Base-by-base conservation (phyloP, 805 yeast species). In the Jamesozyma lodderae region DNA sequence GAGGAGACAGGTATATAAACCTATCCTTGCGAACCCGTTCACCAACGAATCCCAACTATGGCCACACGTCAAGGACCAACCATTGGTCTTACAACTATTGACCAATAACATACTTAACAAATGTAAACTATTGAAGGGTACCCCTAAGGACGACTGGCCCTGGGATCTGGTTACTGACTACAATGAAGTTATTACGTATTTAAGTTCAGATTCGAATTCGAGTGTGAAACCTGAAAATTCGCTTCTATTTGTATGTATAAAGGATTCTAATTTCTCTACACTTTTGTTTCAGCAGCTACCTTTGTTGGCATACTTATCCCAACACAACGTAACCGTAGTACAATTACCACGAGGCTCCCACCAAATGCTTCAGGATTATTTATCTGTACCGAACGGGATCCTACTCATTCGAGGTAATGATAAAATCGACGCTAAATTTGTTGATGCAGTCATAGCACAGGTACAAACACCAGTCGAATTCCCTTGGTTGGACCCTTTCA, bases 1-100 rank as follows among this genome's bases (percentile, higher is more conserved):
- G 51, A 62, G 72, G 37, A 66, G 69, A 43, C 78, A 75, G 44
- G 75, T 78, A 6, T 75, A 74, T 57, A 78, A 74, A 54, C 84
- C 87, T 0, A 60, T 80, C 2, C 60, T 80, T 16, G 79, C 77
- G 21, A 76, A 75, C 43, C 85, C 87, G 2, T 78, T 64, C 49
- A 70, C 81, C 0, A 68, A 67, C 35, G 63, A 70, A 7, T 58
- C 53, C 8, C 67, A 71, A 60, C 68, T 73, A 6, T 62, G 63
- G 50, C 64, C 64, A 10, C 54, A 39, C 27, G 60, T 59, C 6
- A 49, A 66, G 1, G 69, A 66, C 9, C 70, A 66, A 6, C 53
- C 55, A 4, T 37, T 59, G 2, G 68, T 68, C 8, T 35, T 49
- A 22, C 62, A 63, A 33, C 52, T 72, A n/a, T 40, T 69, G 3